phyloP scores from a whole-genome alignment of 75 land plant species.

The Cupressus sempervirens region DNA sequence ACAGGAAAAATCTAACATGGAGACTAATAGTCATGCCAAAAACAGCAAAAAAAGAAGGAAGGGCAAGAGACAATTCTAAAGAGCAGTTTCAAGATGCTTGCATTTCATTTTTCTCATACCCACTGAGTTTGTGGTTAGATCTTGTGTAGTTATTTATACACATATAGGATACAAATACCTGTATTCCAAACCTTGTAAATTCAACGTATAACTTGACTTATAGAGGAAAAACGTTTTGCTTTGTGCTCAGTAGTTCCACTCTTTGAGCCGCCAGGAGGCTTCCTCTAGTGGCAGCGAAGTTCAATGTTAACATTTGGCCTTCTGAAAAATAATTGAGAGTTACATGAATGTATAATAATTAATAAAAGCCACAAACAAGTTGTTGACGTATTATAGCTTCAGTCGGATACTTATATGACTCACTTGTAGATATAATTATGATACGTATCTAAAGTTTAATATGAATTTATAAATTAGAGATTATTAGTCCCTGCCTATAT shows the following conservation, averaged over 20 bases:
- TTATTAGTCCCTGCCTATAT: no score
- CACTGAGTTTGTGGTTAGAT: not conserved
- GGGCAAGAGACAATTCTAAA: slow-evolving; percentile 85
- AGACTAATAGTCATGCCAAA: slow-evolving; percentile 18
- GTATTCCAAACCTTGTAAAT: not conserved
- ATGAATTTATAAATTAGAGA: no score
- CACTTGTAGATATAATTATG: no score
- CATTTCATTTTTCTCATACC: not conserved
- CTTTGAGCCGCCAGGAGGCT: no score
- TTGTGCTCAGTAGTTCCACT: not conserved
- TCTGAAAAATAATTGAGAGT: no score
- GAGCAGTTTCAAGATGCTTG: not conserved
- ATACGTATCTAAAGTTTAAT: no score
- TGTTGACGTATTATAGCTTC: no score
- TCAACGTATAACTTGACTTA: not conserved
- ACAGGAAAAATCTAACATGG: slow-evolving; percentile 28
- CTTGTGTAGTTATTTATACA: not conserved
- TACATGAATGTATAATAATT: no score
- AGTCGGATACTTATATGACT: no score
- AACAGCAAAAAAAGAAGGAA: slow-evolving; percentile 66
- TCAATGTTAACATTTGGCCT: no score
- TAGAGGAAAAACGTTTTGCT: not conserved
- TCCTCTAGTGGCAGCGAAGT: no score
- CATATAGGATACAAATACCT: not conserved
- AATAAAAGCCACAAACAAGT: no score